Base-by-base conservation (phyloP, 2,329 filamentous ascomycete genomes). In the Xylaria sp. region DNA sequence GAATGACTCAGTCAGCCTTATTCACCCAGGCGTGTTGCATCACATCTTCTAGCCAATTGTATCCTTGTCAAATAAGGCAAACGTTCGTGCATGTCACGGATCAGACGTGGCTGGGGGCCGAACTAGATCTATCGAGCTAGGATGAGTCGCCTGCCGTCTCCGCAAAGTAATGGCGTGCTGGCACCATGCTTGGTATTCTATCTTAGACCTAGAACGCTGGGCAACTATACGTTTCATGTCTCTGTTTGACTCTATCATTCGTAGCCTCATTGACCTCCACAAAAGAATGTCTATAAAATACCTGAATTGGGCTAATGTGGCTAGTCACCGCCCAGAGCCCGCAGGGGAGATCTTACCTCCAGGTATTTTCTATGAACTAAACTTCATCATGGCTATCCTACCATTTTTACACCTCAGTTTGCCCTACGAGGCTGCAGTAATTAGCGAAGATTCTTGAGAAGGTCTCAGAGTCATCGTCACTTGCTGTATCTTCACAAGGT, bases 1-100 rank as follows among this genome's bases (percentile, higher is more conserved):
- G 32, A 54, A 37, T 52, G 52, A 57, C 52, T 55, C 63, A 48
- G 55, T 66, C 67, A 66, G 67, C 67, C 67, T 70, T 66, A 66
- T 56, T 62, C 41, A 39, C 51, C 32, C 44, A 23, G 7, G 25
- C 37, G 28, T 10, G 51, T 56, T 52, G 57, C 50, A 13, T 60
- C 18, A 37, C 25, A 60, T 15, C 25, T n/a, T 44, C 28, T 0
- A 23, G 23, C 44, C 39, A 37, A 39, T 50, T 10, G 9, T 23
- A 69, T 25, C 58, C 63, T 56, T 63, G 63, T 52, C 23, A 25
- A 28, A 41, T 8, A 34, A 60, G 52, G 54, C 28, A 28, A 51
- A 20, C 18, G 8, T 9, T 10, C 41, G 48, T 66, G 59, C 63
- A 70, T 59, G 41, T 55, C 59, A 50, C 18, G 37, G 46, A 58